Base-by-base conservation (phyloP, 805 yeast species). In the Priceomyces medius region DNA sequence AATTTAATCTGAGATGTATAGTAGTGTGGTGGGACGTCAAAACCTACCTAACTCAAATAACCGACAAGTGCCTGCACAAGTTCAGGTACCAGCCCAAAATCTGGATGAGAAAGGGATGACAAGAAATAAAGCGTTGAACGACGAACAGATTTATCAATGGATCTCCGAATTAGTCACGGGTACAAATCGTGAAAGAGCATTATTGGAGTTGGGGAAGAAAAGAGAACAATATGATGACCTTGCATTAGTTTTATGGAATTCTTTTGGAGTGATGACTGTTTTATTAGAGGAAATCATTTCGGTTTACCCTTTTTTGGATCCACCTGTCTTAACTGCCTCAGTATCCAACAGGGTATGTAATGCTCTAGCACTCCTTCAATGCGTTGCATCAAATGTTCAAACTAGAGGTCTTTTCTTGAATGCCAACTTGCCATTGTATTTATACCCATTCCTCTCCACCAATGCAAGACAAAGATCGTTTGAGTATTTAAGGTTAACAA, bases 221-320 rank as follows among this genome's bases (percentile, higher is more conserved):
- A 75, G 99, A 47, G 99, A 91, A 58, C 89, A 88, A 56, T 91
- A 87, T 58, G 97, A 89, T 44, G 98, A 91, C 59, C 73, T 91
- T 44, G 98, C 98, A 0, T 63, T 89, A 29, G 95, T 91, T 4
- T 68, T 91, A 44, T 91, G 99, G 99, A 83, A 91, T 54, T 87
- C 97, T 3, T 90, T 85, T 64, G 99, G 98, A 21, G 97, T 91
- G 9, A 89, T 93, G 95, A 83, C 98, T 2, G 84, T 89, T 16
- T 68, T 91, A 28, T 64, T 91, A 44, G 95, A 88, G 59, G 99
- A 91, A 59, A 89, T 91, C 40, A 83, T 89, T 28, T 76, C 87
- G 2, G 96, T 91, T 4, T 91, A 91, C 61, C 97, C 99, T 9
- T 74, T 83, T 55, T 71, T 91, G 44, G 83, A 87, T 27, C 97